phyloP scores from a whole-genome alignment of 2,329 filamentous ascomycete genomes.

The Alternaria novae-zelandiae region DNA sequence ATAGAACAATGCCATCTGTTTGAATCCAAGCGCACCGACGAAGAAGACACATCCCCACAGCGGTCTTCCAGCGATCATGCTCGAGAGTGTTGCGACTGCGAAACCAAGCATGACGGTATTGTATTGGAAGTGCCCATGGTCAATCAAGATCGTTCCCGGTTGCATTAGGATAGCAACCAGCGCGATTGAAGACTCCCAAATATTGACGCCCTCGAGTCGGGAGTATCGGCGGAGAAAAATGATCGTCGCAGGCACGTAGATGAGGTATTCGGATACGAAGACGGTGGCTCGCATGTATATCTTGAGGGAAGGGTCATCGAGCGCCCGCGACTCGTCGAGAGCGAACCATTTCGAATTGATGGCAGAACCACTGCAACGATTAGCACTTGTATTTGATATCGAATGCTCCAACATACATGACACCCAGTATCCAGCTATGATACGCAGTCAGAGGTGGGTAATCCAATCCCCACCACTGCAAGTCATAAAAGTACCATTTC shows the following conservation, averaged over 20 bases:
- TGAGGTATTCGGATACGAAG: slow-evolving; percentile 85
- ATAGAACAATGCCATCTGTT: slow-evolving; percentile 99
- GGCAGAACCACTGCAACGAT: slow-evolving; percentile 64
- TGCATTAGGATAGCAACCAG: slow-evolving; percentile 92
- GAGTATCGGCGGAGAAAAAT: slow-evolving; percentile 85
- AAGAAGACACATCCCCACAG: slow-evolving; percentile 95
- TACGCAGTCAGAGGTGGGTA: slow-evolving; percentile 98
- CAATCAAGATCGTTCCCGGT: slow-evolving; percentile 86
- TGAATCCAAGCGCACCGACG: slow-evolving; percentile 91
- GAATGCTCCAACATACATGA: slow-evolving; percentile 62
- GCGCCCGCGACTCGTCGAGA: slow-evolving; percentile 79
- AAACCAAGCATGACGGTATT: slow-evolving; percentile 98
- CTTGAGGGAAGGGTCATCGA: slow-evolving; percentile 80
- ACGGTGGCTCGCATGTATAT: slow-evolving; percentile 96
- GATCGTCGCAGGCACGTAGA: slow-evolving; percentile 84
- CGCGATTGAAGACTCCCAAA: slow-evolving; percentile 84
- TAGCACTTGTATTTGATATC: background rate
- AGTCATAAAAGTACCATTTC: slow-evolving; percentile 97
- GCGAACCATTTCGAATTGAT: slow-evolving; percentile 89
- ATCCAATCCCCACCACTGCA: slow-evolving; percentile 97
- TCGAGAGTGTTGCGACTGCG: slow-evolving; percentile 84
- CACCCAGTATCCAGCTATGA: slow-evolving; percentile 94
- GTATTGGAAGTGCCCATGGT: slow-evolving; percentile 97
- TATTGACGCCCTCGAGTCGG: slow-evolving; percentile 75
- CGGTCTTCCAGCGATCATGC: slow-evolving; percentile 81